Evolutionary conservation across 2,329 filamentous ascomycete species (phyloP).

Genomic region (Penicillium sp.): DNA sequence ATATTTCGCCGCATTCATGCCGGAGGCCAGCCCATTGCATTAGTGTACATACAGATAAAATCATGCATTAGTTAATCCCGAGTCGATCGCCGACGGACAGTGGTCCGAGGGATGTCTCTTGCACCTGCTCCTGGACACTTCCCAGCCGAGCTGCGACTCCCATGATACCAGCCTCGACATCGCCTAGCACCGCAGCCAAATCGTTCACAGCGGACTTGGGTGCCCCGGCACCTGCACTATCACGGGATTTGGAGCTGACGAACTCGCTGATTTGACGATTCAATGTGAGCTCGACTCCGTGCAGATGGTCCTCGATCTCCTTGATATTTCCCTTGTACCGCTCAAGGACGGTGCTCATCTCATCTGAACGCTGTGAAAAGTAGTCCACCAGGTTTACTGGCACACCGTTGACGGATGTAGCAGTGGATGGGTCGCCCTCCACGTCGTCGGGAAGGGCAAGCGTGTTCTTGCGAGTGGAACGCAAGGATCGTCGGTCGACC

Average conservation of each 20-base stretch:
- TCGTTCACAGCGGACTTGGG: slow-evolving; percentile 45
- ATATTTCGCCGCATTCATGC: slow-evolving; percentile 3
- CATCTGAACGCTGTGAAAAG: slow-evolving; percentile 62
- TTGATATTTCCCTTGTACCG: slow-evolving; percentile 59
- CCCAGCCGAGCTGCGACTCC: slow-evolving; percentile 63
- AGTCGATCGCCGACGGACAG: slow-evolving; percentile 29
- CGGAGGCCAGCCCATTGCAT: slow-evolving; percentile 19
- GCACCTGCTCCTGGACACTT: slow-evolving; percentile 59
- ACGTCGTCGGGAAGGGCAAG: slow-evolving; percentile 49
- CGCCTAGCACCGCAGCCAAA: slow-evolving; percentile 59
- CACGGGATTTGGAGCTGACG: slow-evolving; percentile 42
- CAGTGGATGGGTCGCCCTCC: slow-evolving; percentile 38
- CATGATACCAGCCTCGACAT: slow-evolving; percentile 65
- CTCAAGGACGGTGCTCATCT: slow-evolving; percentile 58
- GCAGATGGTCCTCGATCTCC: slow-evolving; percentile 65
- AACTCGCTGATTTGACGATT: slow-evolving; percentile 61
- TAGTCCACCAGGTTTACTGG: slow-evolving; percentile 62
- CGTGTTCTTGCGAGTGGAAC: slow-evolving; percentile 43
- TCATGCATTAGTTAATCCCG: slow-evolving; percentile 5
- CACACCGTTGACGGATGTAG: slow-evolving; percentile 50
- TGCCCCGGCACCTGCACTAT: slow-evolving; percentile 42
- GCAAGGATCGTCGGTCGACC: slow-evolving; percentile 38
- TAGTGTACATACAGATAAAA: slow-evolving; percentile 23
- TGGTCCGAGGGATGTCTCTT: slow-evolving; percentile 53
- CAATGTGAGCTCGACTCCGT: slow-evolving; percentile 61